Base-by-base conservation (phyloP, 1,284 basidiomycete species). In the Rhodotorula sp. region DNA sequence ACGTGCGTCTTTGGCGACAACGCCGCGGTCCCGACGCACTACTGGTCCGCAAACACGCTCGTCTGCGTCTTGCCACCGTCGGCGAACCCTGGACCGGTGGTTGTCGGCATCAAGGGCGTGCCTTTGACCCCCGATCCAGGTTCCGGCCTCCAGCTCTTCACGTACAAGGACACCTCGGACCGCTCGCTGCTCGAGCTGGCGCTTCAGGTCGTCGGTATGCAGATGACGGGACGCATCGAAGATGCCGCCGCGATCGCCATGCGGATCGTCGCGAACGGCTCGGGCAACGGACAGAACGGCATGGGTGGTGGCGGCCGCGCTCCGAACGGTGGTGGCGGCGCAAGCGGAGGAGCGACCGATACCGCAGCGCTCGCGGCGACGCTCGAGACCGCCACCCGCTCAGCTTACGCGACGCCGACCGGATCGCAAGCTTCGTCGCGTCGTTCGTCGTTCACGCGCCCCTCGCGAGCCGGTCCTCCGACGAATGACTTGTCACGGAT, bases 211-310 rank as follows among this genome's bases (percentile, higher is more conserved):
- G 93, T 97, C 39, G 94, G 94, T 3, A 83, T 97, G 74, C 94
- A 96, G 84, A 95, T 97, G 92, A 97, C 93, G 0, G 94, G 94
- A 52, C 91, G 93, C 79, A 89, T 96, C 65, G 92, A 96, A 78
- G 91, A 94, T 69, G 92, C 93, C 5, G 90, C 91, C 81, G 91
- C 93, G 75, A 90, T 96, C 57, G 94, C 94, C 23, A 81, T 83
- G 79, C 79, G 82, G 21, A 82, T 84, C 57, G 81, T 84, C 51
- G 78, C 78, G 16, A 75, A 74, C 54, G 52, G 65, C 15, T 64
- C 65, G 7, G 23, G 39, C 23, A 23, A 18, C 20, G 39, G 67
- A 34, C 39, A 48, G 23, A 31, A 6, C 15, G 67, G 48, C 31
- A 58, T 39, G 26, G 39, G 34, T 14, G 47, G 31, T 29, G 29